phyloP scores from a whole-genome alignment of 164 flowering plant species.

The Platanus orientalis region DNA sequence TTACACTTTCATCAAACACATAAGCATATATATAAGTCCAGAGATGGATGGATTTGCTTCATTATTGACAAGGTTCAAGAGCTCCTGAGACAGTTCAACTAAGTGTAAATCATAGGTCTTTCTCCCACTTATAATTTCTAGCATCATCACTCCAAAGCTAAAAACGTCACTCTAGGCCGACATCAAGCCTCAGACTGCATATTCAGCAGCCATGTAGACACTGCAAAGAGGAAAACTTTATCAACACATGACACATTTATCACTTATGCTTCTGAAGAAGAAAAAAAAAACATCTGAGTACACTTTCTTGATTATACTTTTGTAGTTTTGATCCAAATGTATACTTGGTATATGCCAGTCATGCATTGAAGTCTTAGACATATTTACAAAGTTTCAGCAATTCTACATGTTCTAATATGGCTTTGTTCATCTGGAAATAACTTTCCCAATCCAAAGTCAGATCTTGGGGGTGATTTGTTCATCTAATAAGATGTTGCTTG shows the following conservation, averaged over 20 bases:
- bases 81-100: conserved; percentile 1
- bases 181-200: conserved; percentile 5
- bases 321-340: background rate
- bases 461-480: conserved; percentile 15
- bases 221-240: background rate
- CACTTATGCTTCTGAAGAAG: no score
- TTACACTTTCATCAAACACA: no score
- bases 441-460: conserved; percentile 21
- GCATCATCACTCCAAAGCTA: conserved; percentile 13
- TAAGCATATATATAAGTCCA: background rate
- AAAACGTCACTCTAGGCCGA: conserved; percentile 9
- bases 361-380: no score
- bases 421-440: conserved; percentile 9
- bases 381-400: conserved; percentile 5
- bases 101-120: conserved; percentile 6
- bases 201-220: no score
- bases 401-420: background rate
- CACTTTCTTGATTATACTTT: no score
- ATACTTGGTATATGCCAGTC: no score
- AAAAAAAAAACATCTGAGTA: no score
- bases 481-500: no score
- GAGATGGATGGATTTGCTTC: background rate
- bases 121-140: conserved; percentile 13
- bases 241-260: no score
- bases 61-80: conserved; percentile 5